These are phyloP conservation scores for Talaromyces funiculosus DNA, from an alignment of 2,329 filamentous ascomycete genomes.

Conservation along the genomic window DNA sequence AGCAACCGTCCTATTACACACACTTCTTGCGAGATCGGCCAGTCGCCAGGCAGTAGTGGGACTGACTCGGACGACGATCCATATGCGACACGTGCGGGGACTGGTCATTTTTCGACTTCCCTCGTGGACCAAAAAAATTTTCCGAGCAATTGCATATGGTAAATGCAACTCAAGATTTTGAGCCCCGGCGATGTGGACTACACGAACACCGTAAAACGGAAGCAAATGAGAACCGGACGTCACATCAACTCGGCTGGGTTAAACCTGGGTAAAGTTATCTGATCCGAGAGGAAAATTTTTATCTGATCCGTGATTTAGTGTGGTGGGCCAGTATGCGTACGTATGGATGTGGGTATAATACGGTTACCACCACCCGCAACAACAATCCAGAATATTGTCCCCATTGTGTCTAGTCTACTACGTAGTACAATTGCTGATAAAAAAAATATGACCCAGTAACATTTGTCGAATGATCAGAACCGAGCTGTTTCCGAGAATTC, in stretches of 20 bases:
- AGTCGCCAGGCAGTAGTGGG: background rate
- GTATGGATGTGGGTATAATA: background rate
- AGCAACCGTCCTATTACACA: background rate
- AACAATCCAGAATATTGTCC: background rate
- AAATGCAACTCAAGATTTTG: background rate
- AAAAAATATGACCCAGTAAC: no score
- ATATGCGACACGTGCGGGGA: background rate
- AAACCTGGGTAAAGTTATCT: conserved; percentile 13
- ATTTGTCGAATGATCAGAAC: background rate
- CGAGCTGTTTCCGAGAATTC: background rate
- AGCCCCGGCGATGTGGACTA: background rate
- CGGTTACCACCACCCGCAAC: background rate
- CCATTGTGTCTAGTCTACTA: no score
- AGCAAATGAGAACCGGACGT: background rate
- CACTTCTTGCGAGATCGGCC: background rate
- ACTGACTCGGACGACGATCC: background rate
- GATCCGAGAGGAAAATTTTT: conserved; percentile 22
- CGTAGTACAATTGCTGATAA: no score
- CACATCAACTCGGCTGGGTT: background rate
- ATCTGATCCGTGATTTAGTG: conserved; percentile 7
- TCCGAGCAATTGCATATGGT: background rate
- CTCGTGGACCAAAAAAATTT: background rate
- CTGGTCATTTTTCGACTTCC: background rate
- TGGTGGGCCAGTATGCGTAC: background rate
- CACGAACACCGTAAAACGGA: no score